These are phyloP conservation scores for Alternaria brassicicola DNA, from an alignment of 2,329 filamentous ascomycete genomes.

Conservation along the genomic window DNA sequence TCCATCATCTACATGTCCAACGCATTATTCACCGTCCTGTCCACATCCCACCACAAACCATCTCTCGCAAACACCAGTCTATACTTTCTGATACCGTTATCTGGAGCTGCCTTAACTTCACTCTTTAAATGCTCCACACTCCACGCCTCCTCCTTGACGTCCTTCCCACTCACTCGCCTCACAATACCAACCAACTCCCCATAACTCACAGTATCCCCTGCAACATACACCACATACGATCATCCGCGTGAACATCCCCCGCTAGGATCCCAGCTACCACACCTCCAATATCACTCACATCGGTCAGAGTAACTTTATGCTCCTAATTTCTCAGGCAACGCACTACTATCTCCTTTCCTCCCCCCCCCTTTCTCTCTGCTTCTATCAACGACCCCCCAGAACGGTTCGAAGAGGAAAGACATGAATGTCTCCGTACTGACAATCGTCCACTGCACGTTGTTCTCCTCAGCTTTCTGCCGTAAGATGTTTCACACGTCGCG, in stretches of 20 bases:
- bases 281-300: constrained; percentile 67
- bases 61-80: constrained; percentile 65
- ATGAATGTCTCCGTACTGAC: constrained; percentile 74
- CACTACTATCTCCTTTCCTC: constrained; percentile 42
- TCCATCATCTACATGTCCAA: constrained; percentile 55
- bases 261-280: constrained; percentile 62
- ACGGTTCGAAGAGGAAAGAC: constrained; percentile 69
- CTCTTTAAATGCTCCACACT: constrained; percentile 52
- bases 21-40: constrained; percentile 59
- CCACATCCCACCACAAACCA: constrained; percentile 65
- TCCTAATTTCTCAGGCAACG: constrained; percentile 67
- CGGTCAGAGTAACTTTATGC: constrained; percentile 67
- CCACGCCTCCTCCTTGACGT: constrained; percentile 60
- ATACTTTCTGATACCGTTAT: constrained; percentile 63
- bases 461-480: constrained; percentile 24
- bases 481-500: constrained; percentile 49
- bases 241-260: constrained; percentile 40
- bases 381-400: constrained; percentile 67
- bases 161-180: constrained; percentile 50
- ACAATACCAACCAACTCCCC: constrained; percentile 59
- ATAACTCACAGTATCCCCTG: constrained; percentile 69
- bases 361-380: constrained; percentile 1
- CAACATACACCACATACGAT: constrained; percentile 63
- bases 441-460: constrained; percentile 64
- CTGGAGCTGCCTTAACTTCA: constrained; percentile 56